Percentiles rank a stretch among this genome's conserved stretches.
phyloP scores from a whole-genome alignment of 1,139 yeast species.

The Geotrichum cucujoidarum region DNA sequence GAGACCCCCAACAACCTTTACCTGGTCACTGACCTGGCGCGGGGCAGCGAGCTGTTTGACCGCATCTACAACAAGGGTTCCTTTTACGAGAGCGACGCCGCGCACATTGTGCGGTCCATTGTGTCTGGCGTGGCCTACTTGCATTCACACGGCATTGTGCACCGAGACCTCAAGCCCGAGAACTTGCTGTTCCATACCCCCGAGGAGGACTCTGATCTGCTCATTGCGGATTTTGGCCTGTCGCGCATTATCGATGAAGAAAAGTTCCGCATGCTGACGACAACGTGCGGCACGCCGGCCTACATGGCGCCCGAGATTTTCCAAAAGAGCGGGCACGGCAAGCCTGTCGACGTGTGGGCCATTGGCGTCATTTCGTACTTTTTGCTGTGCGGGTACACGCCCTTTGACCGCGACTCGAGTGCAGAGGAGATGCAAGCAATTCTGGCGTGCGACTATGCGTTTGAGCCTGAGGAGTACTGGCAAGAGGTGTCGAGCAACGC shows the following conservation, averaged over 20 bases:
- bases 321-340: conserved; percentile 50
- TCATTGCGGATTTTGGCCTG: conserved; percentile 72
- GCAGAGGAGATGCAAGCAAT: conserved; percentile 66
- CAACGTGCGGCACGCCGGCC: conserved; percentile 62
- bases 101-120: conserved; percentile 46
- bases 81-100: conserved; percentile 49
- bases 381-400: conserved; percentile 70
- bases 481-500: conserved; percentile 49
- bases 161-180: conserved; percentile 91
- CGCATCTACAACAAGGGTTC: conserved; percentile 50
- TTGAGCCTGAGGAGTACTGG: conserved; percentile 61
- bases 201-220: conserved; percentile 45
- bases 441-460: conserved; percentile 49
- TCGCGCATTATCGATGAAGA: conserved; percentile 47
- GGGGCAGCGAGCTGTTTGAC: conserved; percentile 67
- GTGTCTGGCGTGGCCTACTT: conserved; percentile 55
- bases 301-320: conserved; percentile 72
- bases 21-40: conserved; percentile 62
- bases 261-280: conserved; percentile 47
- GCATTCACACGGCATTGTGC: conserved; percentile 77
- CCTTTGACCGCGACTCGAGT: conserved; percentile 72
- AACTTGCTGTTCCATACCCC: conserved; percentile 58
- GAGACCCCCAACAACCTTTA: conserved; percentile 60
- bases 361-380: conserved; percentile 69
- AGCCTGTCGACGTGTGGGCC: conserved; percentile 71